Conservation (phyloP, 305 asterid genomes). For the Fraxinus floribunda region DNA sequence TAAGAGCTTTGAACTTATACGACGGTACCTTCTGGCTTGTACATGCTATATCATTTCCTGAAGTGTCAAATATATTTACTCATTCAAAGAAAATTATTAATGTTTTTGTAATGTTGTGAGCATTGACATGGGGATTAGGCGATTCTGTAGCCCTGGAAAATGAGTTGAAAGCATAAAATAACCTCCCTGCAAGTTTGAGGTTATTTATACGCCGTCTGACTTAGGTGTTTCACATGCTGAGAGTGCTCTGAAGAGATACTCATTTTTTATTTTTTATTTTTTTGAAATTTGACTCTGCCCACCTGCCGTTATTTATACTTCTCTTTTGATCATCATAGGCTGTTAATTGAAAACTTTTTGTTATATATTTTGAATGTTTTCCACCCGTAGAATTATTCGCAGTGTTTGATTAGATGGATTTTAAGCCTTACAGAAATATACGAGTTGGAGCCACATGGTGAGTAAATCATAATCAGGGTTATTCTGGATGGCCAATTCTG, state of each 20-base stretch:
- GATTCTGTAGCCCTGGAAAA: neutral
- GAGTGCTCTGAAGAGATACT: constrained; percentile 10
- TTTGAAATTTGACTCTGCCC: neutral
- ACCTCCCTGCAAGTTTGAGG: neutral
- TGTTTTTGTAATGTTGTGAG: neutral
- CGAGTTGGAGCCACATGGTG: neutral
- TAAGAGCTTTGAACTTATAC: constrained; percentile 27
- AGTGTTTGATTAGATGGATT: neutral
- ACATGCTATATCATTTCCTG: neutral
- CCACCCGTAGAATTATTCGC: neutral
- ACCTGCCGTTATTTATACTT: neutral
- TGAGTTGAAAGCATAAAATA: neutral
- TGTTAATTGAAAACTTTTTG: neutral
- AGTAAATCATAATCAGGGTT: neutral
- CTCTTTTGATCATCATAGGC: constrained; percentile 9
- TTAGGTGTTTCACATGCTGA: constrained; percentile 5
- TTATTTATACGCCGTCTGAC: constrained; percentile 4
- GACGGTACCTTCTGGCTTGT: constrained; percentile 1
- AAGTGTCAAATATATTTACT: neutral
- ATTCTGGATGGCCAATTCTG: neutral
- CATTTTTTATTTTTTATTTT: neutral
- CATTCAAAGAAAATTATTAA: neutral
- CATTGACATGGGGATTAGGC: neutral
- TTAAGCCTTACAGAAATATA: neutral
- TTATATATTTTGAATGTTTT: constrained; percentile 4